Evolutionary conservation across 2,329 filamentous ascomycete species (phyloP).

Genomic region (Chrysoporthe austroafricana): DNA sequence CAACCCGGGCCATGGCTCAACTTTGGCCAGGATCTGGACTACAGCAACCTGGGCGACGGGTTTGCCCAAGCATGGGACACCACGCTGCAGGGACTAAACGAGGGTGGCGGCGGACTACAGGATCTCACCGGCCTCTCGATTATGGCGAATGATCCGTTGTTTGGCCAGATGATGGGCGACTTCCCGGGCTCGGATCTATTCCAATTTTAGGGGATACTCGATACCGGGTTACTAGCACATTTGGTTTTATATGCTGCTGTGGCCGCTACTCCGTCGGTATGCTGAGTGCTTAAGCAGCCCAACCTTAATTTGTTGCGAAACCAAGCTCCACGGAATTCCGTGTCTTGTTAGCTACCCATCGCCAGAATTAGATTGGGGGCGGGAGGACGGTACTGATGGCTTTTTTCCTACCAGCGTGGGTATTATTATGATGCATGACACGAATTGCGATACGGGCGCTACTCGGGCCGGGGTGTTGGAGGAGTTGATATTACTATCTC

Average conservation of each 20-base stretch:
- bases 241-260: background rate
- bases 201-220: slow-evolving; percentile 11
- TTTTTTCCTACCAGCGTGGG: background rate
- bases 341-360: background rate
- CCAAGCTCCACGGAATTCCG: background rate
- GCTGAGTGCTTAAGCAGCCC: background rate
- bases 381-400: background rate
- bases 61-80: slow-evolving; percentile 50
- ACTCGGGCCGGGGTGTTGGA: background rate
- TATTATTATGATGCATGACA: background rate
- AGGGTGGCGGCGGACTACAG: slow-evolving; percentile 32
- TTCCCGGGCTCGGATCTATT: slow-evolving; percentile 24
- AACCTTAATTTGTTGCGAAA: background rate
- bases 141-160: slow-evolving; percentile 30
- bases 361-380: background rate
- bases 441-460: background rate
- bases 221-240: background rate
- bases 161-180: slow-evolving; percentile 15
- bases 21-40: slow-evolving; percentile 41
- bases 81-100: slow-evolving; percentile 43
- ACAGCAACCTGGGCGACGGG: slow-evolving; percentile 42
- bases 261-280: background rate
- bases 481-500: background rate
- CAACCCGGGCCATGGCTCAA: slow-evolving; percentile 37
- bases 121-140: slow-evolving; percentile 23